Evolutionary conservation across 2,329 filamentous ascomycete genomes (phyloP).

Genomic region (Simplicillium aogashimaense): DNA sequence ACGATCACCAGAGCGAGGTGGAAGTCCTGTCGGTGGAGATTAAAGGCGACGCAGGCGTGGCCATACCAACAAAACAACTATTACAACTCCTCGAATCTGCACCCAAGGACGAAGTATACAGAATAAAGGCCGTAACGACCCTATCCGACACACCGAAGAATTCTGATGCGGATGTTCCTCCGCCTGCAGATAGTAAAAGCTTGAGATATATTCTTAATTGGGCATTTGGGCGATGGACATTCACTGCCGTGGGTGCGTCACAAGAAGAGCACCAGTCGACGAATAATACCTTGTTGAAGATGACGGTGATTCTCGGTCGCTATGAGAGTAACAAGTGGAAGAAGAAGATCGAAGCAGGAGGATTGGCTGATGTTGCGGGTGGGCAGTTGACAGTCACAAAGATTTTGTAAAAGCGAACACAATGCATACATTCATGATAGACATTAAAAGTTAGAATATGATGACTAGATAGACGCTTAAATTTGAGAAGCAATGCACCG

Average conservation of each 20-base stretch:
- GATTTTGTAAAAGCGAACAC: slow-evolving; percentile 25
- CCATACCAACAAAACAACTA: slow-evolving; percentile 51
- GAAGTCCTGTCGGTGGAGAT: slow-evolving; percentile 82
- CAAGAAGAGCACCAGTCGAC: slow-evolving; percentile 44
- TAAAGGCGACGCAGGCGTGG: slow-evolving; percentile 26
- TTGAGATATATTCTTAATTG: slow-evolving; percentile 85
- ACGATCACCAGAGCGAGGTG: slow-evolving; percentile 70
- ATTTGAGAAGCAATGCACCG: slow-evolving; percentile 1
- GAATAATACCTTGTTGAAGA: slow-evolving; percentile 47
- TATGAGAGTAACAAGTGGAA: slow-evolving; percentile 71
- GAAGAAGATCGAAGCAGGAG: slow-evolving; percentile 55
- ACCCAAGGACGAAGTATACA: slow-evolving; percentile 88
- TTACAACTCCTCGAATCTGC: slow-evolving; percentile 58
- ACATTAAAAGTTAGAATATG: neutral
- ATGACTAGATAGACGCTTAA: neutral
- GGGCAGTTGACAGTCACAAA: slow-evolving; percentile 43
- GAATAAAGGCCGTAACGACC: slow-evolving; percentile 68
- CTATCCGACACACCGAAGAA: slow-evolving; percentile 34
- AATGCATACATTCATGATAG: neutral
- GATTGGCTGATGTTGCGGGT: slow-evolving; percentile 39
- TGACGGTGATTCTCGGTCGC: slow-evolving; percentile 67
- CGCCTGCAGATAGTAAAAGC: slow-evolving; percentile 18
- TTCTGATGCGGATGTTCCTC: slow-evolving; percentile 38
- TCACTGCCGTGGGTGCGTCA: slow-evolving; percentile 46
- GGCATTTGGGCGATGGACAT: slow-evolving; percentile 95